Percentiles rank a stretch among this genome's conserved stretches.
Conservation (phyloP, 208 protist genomes). For the Kentomonas sorsogonicus region DNA sequence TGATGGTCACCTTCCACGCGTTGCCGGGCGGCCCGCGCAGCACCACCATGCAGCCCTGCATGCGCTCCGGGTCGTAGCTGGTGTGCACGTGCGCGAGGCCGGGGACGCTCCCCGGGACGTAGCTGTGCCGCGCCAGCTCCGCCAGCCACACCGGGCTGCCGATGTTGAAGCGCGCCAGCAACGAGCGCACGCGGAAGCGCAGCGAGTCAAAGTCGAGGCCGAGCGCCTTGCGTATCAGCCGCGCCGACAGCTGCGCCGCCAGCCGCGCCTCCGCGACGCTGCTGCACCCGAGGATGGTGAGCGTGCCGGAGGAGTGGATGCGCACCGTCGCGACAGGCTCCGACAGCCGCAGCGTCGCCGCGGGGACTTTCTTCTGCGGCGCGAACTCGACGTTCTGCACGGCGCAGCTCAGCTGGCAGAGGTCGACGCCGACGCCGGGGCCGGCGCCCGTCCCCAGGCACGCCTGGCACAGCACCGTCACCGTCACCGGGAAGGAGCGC, state of each 20-base stretch:
- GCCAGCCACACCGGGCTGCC: slow-evolving; percentile 77
- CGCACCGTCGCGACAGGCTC: slow-evolving; percentile 68
- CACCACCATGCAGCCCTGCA: slow-evolving; percentile 70
- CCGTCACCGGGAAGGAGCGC: slow-evolving; percentile 64
- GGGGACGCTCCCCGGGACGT: slow-evolving; percentile 16
- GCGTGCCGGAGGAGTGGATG: slow-evolving; percentile 68
- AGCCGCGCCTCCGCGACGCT: slow-evolving; percentile 74
- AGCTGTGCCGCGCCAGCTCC: slow-evolving; percentile 46
- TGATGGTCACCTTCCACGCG: slow-evolving; percentile 64
- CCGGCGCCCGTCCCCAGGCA: slow-evolving; percentile 62
- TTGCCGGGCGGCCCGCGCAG: slow-evolving; percentile 49
- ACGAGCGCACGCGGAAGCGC: slow-evolving; percentile 76
- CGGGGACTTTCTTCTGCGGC: slow-evolving; percentile 47
- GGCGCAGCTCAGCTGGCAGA: slow-evolving; percentile 74
- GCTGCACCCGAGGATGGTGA: slow-evolving; percentile 71
- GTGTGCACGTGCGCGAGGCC: slow-evolving; percentile 45
- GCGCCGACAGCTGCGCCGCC: slow-evolving; percentile 79
- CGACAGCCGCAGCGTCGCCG: slow-evolving; percentile 79
- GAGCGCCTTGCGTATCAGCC: slow-evolving; percentile 82
- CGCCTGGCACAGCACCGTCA: slow-evolving; percentile 72
- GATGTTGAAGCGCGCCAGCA: slow-evolving; percentile 79
- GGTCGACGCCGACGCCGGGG: slow-evolving; percentile 66
- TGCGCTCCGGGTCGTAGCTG: slow-evolving; percentile 84
- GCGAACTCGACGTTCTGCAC: slow-evolving; percentile 85
- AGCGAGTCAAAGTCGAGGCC: slow-evolving; percentile 48